Evolutionary conservation across 2,329 filamentous ascomycete species (phyloP), one percentile per base, ranked within the genome.

Genomic region (Magnaporthiopsis incrustans): DNA sequence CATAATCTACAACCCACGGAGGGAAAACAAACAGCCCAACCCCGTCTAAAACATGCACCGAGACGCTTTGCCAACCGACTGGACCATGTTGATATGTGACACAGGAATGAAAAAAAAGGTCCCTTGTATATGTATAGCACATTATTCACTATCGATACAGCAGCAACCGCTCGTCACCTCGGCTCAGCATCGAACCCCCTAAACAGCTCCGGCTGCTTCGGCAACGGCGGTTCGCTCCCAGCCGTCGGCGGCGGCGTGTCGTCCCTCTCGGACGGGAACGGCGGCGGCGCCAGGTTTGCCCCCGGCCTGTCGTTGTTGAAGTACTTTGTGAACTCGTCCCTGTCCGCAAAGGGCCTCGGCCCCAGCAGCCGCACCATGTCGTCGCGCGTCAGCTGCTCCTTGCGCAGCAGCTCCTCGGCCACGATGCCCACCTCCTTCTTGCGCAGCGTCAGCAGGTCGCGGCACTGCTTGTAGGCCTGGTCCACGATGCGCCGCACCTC

Each of bases 401-500:
- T 97, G 71, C 81, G 85, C 67, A 99, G 81, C 65, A 99, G 81
- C 78, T 99, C 95, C 80, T 99, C 93, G 0, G 95, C 95, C 6
- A 99, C 86, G 56, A 97, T 79, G 3, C 91, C 92, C 50, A 99
- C 84, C 77, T 98, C 91, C 70, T 84, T 82, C 82, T 96, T 95
- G 86, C 92, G 96, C 78, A 89, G 89, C 2, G 83, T 84, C 62
- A 99, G 82, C 32, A 99, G 85, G 59, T 91, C 86, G 72, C 86
- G 88, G 82, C 95, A 99, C 77, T 95, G 89, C 76, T 90, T 86
- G 82, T 99, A 97, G 1, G 95, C 95, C 74, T 95, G 87, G 67
- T 96, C 91, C 63, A 99, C 88, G 70, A 99, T 96, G 63, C 91
- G 86, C 69, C 91, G 88, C 67, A 99, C 94, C 78, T 99, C 95